Percentiles rank a stretch among this genome's conserved stretches.
Conservation (phyloP, 2,329 filamentous ascomycete genomes). For the Myotisia sp. region DNA sequence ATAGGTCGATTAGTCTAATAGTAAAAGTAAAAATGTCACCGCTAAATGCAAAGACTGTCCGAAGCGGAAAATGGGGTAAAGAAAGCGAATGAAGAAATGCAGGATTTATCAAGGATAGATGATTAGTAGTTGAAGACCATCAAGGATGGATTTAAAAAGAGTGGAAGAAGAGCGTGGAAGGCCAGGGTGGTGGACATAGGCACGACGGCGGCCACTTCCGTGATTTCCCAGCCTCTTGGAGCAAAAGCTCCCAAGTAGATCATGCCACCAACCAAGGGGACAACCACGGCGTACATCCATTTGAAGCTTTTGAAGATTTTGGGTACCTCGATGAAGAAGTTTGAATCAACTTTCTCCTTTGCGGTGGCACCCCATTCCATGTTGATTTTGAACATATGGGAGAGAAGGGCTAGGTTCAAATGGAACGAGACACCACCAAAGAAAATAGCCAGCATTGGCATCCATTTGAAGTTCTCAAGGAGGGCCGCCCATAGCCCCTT, state of each 20-base stretch:
- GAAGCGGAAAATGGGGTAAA: too few relatives aligned
- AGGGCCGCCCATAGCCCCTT: slow-evolving; percentile 37
- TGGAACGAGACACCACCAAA: slow-evolving; percentile 59
- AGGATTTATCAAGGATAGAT: background rate
- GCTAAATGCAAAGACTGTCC: too few relatives aligned
- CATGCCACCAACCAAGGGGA: slow-evolving; percentile 15
- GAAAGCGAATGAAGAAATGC: slow-evolving; percentile 1
- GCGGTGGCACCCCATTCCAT: slow-evolving; percentile 77
- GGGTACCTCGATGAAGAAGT: slow-evolving; percentile 74
- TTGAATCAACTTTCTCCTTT: slow-evolving; percentile 59
- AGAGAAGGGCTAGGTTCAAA: slow-evolving; percentile 62
- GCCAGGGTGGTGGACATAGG: slow-evolving; percentile 13
- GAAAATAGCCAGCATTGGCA: slow-evolving; percentile 56
- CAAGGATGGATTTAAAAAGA: slow-evolving; percentile 14
- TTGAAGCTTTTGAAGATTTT: slow-evolving; percentile 69
- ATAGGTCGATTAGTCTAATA: too few relatives aligned
- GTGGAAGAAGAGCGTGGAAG: slow-evolving; percentile 13
- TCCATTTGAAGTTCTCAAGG: slow-evolving; percentile 48
- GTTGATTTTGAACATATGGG: slow-evolving; percentile 73
- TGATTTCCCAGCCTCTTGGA: slow-evolving; percentile 30
- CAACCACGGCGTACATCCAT: slow-evolving; percentile 41
- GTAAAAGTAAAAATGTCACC: background rate
- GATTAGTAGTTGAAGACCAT: slow-evolving; percentile 15
- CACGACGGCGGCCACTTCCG: slow-evolving; percentile 12
- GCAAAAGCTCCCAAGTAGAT: slow-evolving; percentile 19